Conservation (phyloP, 2,329 filamentous ascomycete genomes). For the Tympanopsis confertula region DNA sequence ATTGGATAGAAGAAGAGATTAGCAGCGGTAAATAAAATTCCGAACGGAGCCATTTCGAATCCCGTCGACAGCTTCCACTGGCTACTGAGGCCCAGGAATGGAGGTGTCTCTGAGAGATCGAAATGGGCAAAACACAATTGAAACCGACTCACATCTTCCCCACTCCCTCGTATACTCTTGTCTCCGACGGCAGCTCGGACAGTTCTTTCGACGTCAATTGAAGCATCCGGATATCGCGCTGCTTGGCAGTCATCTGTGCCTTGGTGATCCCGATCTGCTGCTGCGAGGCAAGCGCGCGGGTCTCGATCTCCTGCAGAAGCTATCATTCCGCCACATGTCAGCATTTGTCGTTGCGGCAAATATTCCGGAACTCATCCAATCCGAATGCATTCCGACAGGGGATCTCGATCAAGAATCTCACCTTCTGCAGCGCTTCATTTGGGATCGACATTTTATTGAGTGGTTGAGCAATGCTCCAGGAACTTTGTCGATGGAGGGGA, state of each 20-base stretch:
- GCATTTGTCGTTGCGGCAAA: neutral
- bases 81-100: constrained; percentile 3
- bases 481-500: too few species aligned
- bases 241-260: constrained; percentile 73
- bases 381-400: neutral
- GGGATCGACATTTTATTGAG: constrained; percentile 89
- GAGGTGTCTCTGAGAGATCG: constrained; percentile 3
- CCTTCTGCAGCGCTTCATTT: constrained; percentile 90
- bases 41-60: constrained; percentile 4
- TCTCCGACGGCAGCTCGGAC: constrained; percentile 60
- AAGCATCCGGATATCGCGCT: constrained; percentile 77
- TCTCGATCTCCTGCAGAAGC: constrained; percentile 89
- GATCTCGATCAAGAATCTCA: constrained; percentile 20
- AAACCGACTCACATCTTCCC: constrained; percentile 76
- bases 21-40: neutral
- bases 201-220: constrained; percentile 81
- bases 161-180: constrained; percentile 83
- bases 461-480: too few species aligned
- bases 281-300: constrained; percentile 75
- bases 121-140: constrained; percentile 2
- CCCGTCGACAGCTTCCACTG: neutral
- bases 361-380: neutral
- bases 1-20: constrained; percentile 2
- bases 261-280: constrained; percentile 84
- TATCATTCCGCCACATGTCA: constrained; percentile 23